A percentile compares a stretch with the other conserved stretches of the same genome.
Evolutionary conservation across 2,329 filamentous ascomycete genomes (phyloP).

Genomic region (Neopestalotiopsis sp.): DNA sequence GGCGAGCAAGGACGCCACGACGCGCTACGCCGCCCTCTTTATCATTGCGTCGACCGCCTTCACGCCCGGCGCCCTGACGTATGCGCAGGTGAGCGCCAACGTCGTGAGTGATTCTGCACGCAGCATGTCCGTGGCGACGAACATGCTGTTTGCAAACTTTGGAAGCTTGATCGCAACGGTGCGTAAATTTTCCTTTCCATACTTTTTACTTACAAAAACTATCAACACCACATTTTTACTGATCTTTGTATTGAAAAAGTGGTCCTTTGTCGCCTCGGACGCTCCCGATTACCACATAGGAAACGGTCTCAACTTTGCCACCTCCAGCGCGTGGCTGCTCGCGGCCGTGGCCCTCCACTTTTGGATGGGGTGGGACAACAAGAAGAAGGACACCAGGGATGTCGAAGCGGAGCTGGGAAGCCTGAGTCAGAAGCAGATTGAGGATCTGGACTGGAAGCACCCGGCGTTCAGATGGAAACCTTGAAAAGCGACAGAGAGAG

Average conservation of each 20-base stretch:
- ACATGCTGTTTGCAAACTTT: conserved; percentile 66
- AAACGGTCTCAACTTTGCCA: conserved; percentile 71
- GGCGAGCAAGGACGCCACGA: conserved; percentile 47
- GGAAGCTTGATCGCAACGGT: conserved; percentile 67
- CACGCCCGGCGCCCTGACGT: conserved; percentile 64
- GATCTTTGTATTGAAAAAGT: conserved; percentile 31
- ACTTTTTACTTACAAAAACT: no score
- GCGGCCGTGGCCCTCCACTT: conserved; percentile 50
- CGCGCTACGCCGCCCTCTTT: conserved; percentile 68
- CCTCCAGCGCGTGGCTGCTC: conserved; percentile 56
- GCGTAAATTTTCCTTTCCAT: neutral
- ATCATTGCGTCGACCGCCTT: conserved; percentile 66
- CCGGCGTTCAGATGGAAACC: conserved; percentile 64
- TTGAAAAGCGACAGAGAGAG: conserved; percentile 22
- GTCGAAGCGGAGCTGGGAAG: conserved; percentile 57
- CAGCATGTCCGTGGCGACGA: conserved; percentile 64
- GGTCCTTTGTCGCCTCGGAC: conserved; percentile 69
- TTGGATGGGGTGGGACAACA: conserved; percentile 68
- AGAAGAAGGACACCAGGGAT: conserved; percentile 53
- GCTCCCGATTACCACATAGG: conserved; percentile 71
- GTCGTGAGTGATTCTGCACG: conserved; percentile 69
- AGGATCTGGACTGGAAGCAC: conserved; percentile 66
- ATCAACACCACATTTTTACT: neutral
- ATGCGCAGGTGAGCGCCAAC: conserved; percentile 67
- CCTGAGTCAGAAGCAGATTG: conserved; percentile 50